Percentiles rank a stretch among this genome's conserved stretches.
These are phyloP conservation scores for Fomitopsis serialis DNA, from an alignment of 768 basidiomycete genomes.

Conservation along the genomic window DNA sequence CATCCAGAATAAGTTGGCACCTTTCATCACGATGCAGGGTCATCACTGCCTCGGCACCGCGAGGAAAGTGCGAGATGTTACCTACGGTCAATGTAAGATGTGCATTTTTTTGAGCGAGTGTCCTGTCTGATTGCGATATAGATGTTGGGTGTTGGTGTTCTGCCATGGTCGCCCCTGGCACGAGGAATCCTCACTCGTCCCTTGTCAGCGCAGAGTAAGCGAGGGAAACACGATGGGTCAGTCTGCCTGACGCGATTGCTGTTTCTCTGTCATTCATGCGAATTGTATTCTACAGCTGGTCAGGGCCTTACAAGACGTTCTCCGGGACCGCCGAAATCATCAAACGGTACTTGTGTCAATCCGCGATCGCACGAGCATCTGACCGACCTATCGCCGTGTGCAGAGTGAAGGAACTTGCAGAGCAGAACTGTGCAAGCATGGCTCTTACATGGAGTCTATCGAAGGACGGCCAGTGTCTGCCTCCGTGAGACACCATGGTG, in stretches of 20 bases:
- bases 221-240: background rate
- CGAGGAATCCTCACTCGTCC: slow-evolving; percentile 18
- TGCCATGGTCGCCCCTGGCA: slow-evolving; percentile 28
- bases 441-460: slow-evolving; percentile 37
- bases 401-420: slow-evolving; percentile 1
- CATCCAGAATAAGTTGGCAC: slow-evolving; percentile 34
- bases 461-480: slow-evolving; percentile 14
- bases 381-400: too few species aligned
- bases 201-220: background rate
- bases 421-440: slow-evolving; percentile 33
- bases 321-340: too few species aligned
- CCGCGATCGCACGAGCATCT: too few species aligned
- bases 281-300: too few species aligned
- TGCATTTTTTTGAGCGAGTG: too few species aligned
- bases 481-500: too few species aligned
- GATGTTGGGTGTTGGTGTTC: slow-evolving; percentile 20
- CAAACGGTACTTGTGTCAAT: too few species aligned
- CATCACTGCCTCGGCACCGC: slow-evolving; percentile 52
- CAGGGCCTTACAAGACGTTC: too few species aligned
- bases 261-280: too few species aligned
- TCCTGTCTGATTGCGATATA: background rate
- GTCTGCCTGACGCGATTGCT: background rate
- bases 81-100: slow-evolving; percentile 35
- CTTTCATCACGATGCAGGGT: slow-evolving; percentile 63
- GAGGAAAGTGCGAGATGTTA: slow-evolving; percentile 61